Percentiles rank a stretch among this genome's conserved stretches.
These are phyloP conservation scores for Colletotrichum camelliae DNA, from an alignment of 2,329 filamentous ascomycete species.

Conservation along the genomic window DNA sequence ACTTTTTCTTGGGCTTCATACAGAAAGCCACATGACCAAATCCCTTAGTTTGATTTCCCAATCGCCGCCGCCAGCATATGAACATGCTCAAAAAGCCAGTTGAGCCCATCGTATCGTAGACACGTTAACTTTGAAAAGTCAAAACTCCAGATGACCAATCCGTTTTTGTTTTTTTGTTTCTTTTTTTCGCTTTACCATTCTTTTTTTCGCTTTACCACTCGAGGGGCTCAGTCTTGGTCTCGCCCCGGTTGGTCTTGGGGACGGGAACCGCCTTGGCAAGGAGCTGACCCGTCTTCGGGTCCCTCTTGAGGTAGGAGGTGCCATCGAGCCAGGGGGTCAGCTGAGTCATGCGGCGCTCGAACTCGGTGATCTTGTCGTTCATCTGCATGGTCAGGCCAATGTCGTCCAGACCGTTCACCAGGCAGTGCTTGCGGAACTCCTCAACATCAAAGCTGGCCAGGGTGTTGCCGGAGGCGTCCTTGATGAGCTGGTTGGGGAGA, in stretches of 20 bases:
- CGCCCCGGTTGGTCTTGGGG: constrained; percentile 87
- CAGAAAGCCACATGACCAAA: background rate
- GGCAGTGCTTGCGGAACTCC: constrained; percentile 91
- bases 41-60: background rate
- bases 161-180: background rate
- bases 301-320: constrained; percentile 74
- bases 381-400: constrained; percentile 94
- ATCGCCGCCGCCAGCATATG: background rate
- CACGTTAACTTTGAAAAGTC: constrained; percentile 6
- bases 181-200: constrained; percentile 62
- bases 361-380: constrained; percentile 85
- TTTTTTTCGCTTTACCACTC: constrained; percentile 71
- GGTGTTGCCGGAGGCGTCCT: constrained; percentile 73
- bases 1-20: background rate
- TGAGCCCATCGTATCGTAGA: constrained; percentile 15
- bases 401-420: constrained; percentile 92
- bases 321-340: constrained; percentile 94
- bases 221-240: constrained; percentile 82
- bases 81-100: background rate
- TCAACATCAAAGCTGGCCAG: constrained; percentile 87
- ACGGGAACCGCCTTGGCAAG: constrained; percentile 70
- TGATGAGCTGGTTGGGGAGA: constrained; percentile 83
- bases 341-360: constrained; percentile 77
- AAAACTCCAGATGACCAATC: constrained; percentile 16
- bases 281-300: constrained; percentile 59